phyloP scores from a whole-genome alignment of 176 grass and related monocot species.

The Olyra latifolia region DNA sequence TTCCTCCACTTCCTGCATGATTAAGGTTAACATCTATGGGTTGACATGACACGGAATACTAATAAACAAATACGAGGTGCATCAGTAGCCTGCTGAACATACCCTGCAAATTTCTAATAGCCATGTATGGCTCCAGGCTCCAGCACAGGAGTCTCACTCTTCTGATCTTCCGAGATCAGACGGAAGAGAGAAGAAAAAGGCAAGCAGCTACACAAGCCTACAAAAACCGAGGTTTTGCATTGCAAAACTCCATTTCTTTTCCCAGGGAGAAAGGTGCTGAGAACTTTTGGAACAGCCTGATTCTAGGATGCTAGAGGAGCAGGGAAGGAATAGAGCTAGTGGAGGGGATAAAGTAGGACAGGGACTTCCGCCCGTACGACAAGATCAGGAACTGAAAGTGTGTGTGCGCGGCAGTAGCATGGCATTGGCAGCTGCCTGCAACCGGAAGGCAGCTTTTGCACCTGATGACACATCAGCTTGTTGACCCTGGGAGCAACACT shows the following conservation, averaged over 20 bases:
- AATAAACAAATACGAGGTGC: neutral
- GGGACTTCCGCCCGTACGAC: slow-evolving; percentile 24
- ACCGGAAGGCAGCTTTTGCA: slow-evolving; percentile 24
- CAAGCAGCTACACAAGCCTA: too few species aligned
- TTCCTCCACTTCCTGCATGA: neutral
- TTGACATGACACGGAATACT: slow-evolving; percentile 8
- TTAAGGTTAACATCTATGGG: neutral
- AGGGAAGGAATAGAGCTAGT: neutral
- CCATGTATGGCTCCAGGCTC: neutral
- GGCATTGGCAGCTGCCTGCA: neutral
- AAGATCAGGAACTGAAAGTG: slow-evolving; percentile 43
- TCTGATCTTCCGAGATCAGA: too few species aligned
- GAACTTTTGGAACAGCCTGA: slow-evolving; percentile 14
- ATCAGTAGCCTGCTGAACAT: neutral
- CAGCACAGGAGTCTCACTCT: too few species aligned
- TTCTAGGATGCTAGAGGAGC: slow-evolving; percentile 12
- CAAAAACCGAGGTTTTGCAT: too few species aligned
- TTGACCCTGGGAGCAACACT: slow-evolving; percentile 17
- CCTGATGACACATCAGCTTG: neutral
- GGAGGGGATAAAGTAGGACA: slow-evolving; percentile 20
- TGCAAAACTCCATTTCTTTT: neutral
- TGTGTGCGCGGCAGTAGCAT: neutral
- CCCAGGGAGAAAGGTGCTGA: neutral
- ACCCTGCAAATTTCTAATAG: neutral
- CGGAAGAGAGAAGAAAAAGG: too few species aligned